phyloP scores from a whole-genome alignment of 805 yeast species.

The Jamesozyma rosinii region DNA sequence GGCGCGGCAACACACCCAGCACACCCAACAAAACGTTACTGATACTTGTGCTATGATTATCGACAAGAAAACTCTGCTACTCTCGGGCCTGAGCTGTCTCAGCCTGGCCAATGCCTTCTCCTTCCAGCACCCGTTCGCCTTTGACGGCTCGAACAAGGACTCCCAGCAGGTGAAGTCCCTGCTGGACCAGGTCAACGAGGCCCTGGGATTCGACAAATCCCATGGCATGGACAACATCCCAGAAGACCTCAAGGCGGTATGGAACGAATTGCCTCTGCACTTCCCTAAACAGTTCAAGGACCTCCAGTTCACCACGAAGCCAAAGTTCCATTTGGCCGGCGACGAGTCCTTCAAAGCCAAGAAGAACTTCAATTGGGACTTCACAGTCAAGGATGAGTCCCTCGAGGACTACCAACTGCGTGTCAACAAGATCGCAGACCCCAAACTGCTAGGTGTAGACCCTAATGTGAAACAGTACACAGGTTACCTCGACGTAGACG shows the following conservation, averaged over 20 bases:
- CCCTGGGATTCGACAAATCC: constrained; percentile 23
- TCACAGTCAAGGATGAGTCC: constrained; percentile 31
- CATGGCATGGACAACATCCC: constrained; percentile 36
- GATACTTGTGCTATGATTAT: neutral
- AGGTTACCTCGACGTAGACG: constrained; percentile 76
- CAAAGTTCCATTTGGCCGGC: constrained; percentile 29
- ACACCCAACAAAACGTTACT: neutral
- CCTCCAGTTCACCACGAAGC: constrained; percentile 42
- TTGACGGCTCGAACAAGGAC: constrained; percentile 11
- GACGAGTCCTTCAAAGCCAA: constrained; percentile 4
- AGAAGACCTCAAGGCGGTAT: constrained; percentile 40
- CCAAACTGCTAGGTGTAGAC: constrained; percentile 68
- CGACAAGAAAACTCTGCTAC: neutral
- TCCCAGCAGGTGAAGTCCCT: constrained; percentile 15
- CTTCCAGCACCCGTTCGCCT: constrained; percentile 28
- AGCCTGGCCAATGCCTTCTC: constrained; percentile 21
- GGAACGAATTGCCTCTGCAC: constrained; percentile 54
- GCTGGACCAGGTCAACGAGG: constrained; percentile 41
- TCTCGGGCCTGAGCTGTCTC: neutral
- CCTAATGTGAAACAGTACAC: constrained; percentile 64
- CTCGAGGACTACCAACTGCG: constrained; percentile 45
- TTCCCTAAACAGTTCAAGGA: constrained; percentile 49
- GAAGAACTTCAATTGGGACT: constrained; percentile 23
- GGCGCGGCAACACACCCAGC: no score
- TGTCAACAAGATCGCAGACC: constrained; percentile 45